Conservation (phyloP, 352 stramenopile genomes). For the Thraustotheca clavata region DNA sequence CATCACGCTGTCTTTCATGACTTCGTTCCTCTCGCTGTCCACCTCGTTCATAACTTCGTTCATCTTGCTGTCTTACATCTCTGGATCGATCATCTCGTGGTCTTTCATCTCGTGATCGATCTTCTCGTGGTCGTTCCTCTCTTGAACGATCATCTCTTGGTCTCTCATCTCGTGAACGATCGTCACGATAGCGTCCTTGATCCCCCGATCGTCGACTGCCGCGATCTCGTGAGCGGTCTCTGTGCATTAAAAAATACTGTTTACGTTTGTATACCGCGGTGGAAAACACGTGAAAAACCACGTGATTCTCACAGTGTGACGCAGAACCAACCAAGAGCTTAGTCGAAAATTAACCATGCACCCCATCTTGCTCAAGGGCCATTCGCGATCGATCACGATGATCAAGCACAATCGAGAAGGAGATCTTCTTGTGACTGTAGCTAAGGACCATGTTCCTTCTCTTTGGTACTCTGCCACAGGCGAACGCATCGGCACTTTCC, state of each 20-base stretch:
- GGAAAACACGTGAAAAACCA: slow-evolving; percentile 5
- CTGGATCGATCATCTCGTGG: neutral
- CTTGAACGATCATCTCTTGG: slow-evolving; percentile 22
- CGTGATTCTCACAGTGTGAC: neutral
- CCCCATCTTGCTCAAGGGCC: slow-evolving; percentile 98
- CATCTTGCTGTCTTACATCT: slow-evolving; percentile 14
- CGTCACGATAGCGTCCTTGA: slow-evolving; percentile 94
- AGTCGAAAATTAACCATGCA: slow-evolving; percentile 49
- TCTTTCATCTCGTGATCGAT: slow-evolving; percentile 11
- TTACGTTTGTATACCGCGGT: slow-evolving; percentile 2
- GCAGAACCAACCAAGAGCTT: slow-evolving; percentile 3
- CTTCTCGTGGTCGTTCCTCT: slow-evolving; percentile 15
- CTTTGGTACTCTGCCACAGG: slow-evolving; percentile 97
- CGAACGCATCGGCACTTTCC: slow-evolving; percentile 94
- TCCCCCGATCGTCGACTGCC: neutral
- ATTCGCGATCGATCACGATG: slow-evolving; percentile 97
- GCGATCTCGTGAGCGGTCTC: slow-evolving; percentile 8
- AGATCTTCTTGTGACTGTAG: slow-evolving; percentile 96
- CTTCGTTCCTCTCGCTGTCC: slow-evolving; percentile 15
- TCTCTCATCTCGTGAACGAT: slow-evolving; percentile 92
- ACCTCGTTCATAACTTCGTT: slow-evolving; percentile 6
- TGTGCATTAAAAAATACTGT: neutral
- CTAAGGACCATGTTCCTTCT: slow-evolving; percentile 93
- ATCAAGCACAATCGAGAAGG: slow-evolving; percentile 99
- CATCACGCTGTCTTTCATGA: slow-evolving; percentile 10